Evolutionary conservation across 805 yeast genomes (phyloP).

Genomic region (Suhomyces kilbournensis): DNA sequence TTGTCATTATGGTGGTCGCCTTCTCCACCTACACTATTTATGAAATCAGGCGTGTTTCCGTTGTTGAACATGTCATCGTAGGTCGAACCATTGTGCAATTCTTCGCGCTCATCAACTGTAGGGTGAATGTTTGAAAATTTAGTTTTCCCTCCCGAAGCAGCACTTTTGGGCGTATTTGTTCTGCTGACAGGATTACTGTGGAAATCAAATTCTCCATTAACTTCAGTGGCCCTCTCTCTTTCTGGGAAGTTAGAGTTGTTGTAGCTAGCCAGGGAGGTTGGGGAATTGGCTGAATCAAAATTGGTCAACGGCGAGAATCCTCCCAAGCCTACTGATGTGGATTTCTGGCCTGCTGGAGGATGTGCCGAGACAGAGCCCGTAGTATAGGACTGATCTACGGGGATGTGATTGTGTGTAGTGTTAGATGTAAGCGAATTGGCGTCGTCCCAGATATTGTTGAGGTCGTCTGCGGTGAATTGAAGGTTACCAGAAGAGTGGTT

Average conservation of each 20-base stretch:
- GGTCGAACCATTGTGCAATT: neutral
- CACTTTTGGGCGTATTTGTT: conserved; percentile 2
- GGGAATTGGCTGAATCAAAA: conserved; percentile 6
- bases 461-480: conserved; percentile 11
- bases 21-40: conserved; percentile 6
- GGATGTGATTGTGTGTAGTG: conserved; percentile 7
- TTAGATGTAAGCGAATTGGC: conserved; percentile 4
- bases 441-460: conserved; percentile 12
- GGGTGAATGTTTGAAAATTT: neutral
- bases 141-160: neutral
- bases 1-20: neutral
- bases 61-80: conserved; percentile 3
- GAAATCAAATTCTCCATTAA: neutral
- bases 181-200: neutral
- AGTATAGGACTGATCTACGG: neutral
- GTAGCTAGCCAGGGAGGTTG: conserved; percentile 1
- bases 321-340: neutral
- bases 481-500: conserved; percentile 7
- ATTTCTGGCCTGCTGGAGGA: neutral
- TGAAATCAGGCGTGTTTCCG: conserved; percentile 15
- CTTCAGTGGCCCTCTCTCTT: no score
- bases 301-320: conserved; percentile 7
- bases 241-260: neutral
- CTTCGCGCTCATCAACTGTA: neutral
- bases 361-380: conserved; percentile 2